Evolutionary conservation across 2,329 filamentous ascomycete genomes (phyloP), one percentile per base, ranked within the genome.

Genomic region (Fusarium abutilonis): DNA sequence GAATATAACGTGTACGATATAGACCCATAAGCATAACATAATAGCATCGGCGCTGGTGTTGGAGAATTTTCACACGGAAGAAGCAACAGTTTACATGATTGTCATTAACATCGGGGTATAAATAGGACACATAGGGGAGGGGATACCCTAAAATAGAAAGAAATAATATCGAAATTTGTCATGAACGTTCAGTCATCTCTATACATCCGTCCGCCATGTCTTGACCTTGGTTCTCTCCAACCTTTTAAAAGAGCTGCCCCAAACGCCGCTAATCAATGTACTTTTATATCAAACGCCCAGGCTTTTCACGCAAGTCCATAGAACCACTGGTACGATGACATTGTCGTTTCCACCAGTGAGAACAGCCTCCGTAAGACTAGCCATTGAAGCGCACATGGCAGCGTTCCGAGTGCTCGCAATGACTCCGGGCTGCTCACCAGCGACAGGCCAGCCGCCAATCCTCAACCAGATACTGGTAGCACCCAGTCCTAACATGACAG

Each of bases 341-440:
- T 99, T 99, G 81, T 99, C 95, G 76, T 99, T 99, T 28, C 94
- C 95, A 3, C 95, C 95, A 13, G 95, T 98, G 63, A 99, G 79
- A 42, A 97, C 94, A 23, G 95, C 93, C 79, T 99, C 95, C 48
- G 95, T 96, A 67, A 97, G 82, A 76, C 93, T 97, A 26, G 93
- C 92, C 55, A 93, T 86, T 38, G 84, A 83, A 7, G 91, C 93
- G 64, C 93, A 96, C 43, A 91, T 72, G 5, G 82, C 79, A 10
- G 89, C 87, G 72, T 94, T 95, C 5, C 87, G 86, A 65, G 88
- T 80, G 36, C 71, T 67, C 7, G 41, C 58, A 23, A 73, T 10
- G 15, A 68, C 4, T 29, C 68, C 63, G 7, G 54, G 48, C 1
- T 88, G 86, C 73, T 70, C 71, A 23, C 69, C 69, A 6, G 70